Base-by-base conservation (phyloP, 805 yeast genomes). In the Kluyveromyces wickerhamii region DNA sequence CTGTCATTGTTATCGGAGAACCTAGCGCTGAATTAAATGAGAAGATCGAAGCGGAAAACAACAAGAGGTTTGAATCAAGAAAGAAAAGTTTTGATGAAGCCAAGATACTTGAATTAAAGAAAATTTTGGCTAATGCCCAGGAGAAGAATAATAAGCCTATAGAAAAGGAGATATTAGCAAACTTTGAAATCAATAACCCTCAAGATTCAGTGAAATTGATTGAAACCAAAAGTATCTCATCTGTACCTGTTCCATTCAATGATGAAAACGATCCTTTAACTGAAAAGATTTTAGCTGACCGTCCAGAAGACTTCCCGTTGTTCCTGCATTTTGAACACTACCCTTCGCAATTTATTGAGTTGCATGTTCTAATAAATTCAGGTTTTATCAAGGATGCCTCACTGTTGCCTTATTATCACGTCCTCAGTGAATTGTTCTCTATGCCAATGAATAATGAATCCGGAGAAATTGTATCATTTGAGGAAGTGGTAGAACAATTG, bases 281-380 rank as follows among this genome's bases (percentile, higher is more conserved):
- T 2, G 27, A 47, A 16, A 41, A 44, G 26, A 32, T 64, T 11
- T 9, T 59, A 6, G 25, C 40, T 2, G 43, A 51, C 8, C 55
- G 57, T 42, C 77, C 79, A 19, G 34, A 45, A 1, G 63, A 69
- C 33, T 67, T 80, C 41, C 86, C 88, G 4, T 56, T 88, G 24
- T 77, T 75, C 41, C 53, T 88, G 34, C 92, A 86, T 51, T 69
- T 82, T 46, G 96, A 92, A 57, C 74, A 79, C 43, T 79, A 74
- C 51, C 71, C 77, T 36, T 83, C 96, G 1, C 78, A 82, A 48
- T 92, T 89, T 52, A 73, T 84, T 22, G 74, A 81, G 10, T 66
- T 87, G 14, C 73, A 77, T 38, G 52, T 85, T 24, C 55, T 79
- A 23, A 54, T 83, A 79, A 7, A 72, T 84, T 1, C 67, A 62